These are phyloP conservation scores for Castanea mollissima DNA, from an alignment of 306 rosid species.

Conservation along the genomic window DNA sequence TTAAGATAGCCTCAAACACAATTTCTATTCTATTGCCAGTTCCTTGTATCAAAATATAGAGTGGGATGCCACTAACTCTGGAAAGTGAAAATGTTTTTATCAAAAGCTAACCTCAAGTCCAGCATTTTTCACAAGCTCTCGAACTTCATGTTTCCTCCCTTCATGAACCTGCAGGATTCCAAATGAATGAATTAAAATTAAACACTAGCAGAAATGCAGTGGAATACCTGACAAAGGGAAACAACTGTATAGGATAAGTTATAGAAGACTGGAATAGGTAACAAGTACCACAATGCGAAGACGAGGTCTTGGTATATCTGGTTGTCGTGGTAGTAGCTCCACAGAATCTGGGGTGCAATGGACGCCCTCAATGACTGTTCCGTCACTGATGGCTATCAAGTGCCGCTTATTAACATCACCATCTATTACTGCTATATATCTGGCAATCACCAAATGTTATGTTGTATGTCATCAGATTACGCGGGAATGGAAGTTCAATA, in stretches of 20 bases:
- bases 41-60: no score
- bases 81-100: slow-evolving; percentile 1
- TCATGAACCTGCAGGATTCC: slow-evolving; percentile 75
- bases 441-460: slow-evolving; percentile 35
- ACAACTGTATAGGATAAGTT: slow-evolving; percentile 16
- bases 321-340: slow-evolving; percentile 70
- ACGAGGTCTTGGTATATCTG: slow-evolving; percentile 67
- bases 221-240: neutral
- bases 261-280: slow-evolving; percentile 16
- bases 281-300: slow-evolving; percentile 77
- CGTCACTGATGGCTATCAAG: slow-evolving; percentile 68
- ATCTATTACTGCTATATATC: slow-evolving; percentile 84
- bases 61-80: neutral
- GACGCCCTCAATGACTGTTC: slow-evolving; percentile 70
- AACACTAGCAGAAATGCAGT: neutral
- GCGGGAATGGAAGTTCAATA: slow-evolving; percentile 7
- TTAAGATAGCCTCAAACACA: no score
- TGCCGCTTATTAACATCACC: slow-evolving; percentile 72
- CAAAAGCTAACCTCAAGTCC: slow-evolving; percentile 76
- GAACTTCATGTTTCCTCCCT: slow-evolving; percentile 97
- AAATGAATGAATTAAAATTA: slow-evolving; percentile 34
- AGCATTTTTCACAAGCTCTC: slow-evolving; percentile 86
- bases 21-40: no score
- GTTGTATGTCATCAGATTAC: slow-evolving; percentile 21
- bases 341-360: slow-evolving; percentile 80